Evolutionary conservation across 2,329 filamentous ascomycete species (phyloP), one percentile per base, ranked within the genome.

Genomic region (Penicillium olsonii): DNA sequence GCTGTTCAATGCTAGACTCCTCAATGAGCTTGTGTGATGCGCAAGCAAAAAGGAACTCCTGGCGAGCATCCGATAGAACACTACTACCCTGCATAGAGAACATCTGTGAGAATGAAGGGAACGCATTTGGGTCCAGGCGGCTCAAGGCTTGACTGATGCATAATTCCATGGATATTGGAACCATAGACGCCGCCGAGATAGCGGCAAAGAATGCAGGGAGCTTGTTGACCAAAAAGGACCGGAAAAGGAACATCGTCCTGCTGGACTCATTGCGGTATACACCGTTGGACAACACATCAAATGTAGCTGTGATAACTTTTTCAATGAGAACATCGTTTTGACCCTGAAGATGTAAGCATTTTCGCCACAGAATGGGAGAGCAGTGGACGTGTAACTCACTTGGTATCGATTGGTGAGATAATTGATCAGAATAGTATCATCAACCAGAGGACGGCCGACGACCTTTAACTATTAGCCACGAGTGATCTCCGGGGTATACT

Each of bases 41-140:
- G 66, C 94, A 99, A 0, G 92, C 86, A 56, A 95, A 94, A 34
- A 95, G 82, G 58, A 97, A 97, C 53, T 96, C 77, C 72, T 87
- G 88, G 20, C 86, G 82, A 22, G 89, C 90, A 52, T 85, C 81
- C 22, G 84, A 82, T 2, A 87, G 74, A 31, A 80, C 77, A 45
- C 80, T 81, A 45, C 79, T 83, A 11, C 73, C 74, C 74, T 66
- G 78, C 77, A 83, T 82, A 43, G 83, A 78, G 51, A 86, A 85
- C 60, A 84, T 79, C 42, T 83, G 81, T 10, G 84, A 84, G 45
- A 87, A 78, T 0, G 84, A 82, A 4, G 84, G 83, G 56, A 87
- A 87, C 0, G 78, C 75, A 48, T 83, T 80, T 0, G 79, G 78
- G 48, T 87, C 84, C 29, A 87, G 77, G 20, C 81, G 79, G 39